Evolutionary conservation across 2,329 filamentous ascomycete genomes (phyloP), one percentile per base, ranked within the genome.

Genomic region (Paraphoma chrysanthemicola): DNA sequence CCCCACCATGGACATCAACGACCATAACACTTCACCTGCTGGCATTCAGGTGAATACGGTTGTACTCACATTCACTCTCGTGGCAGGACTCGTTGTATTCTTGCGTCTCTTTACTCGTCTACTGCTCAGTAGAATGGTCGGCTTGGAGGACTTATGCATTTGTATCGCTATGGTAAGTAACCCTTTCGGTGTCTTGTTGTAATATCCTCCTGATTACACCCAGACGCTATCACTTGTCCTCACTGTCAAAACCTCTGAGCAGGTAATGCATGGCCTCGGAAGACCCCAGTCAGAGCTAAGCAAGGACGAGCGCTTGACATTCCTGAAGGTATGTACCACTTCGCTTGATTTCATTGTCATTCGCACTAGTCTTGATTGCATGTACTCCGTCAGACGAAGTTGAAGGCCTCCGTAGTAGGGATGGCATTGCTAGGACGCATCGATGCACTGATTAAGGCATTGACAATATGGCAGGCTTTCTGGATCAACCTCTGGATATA

Each of bases 401-500:
- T 18, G 9, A 18, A 6, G 23, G 5, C 2, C 23, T 5, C 23
- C 5, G 23, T 23, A 23, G 2, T 23, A 23, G 3, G 5, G 2
- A 23, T 23, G 23, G 5, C 23, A 23, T 23, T 23, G 5, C 23
- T 23, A 23, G 23, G 23, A 23, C 23, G 23, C 23, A 23, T 23
- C 23, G 23, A 23, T 23, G 23, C 23, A 23, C 5, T 23, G 23
- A 23, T 23, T 5, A 23, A 23, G 33, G 3, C 33, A 14, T 67
- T 71, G 38, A 72, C 52, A 41, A 2, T n/a, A 28, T 43, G 31
- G 11, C 44, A 75, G 73, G 66, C 70, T 29, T 75, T 77, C 44
- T 77, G 72, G 73, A 69, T 67, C 8, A 70, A 69, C 17, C 55
- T 74, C 0, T 74, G 69, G 70, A 62, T 73, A 7, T 75, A 76